phyloP scores from a whole-genome alignment of 306 rosid genomes.

The Luffa aegyptiaca region DNA sequence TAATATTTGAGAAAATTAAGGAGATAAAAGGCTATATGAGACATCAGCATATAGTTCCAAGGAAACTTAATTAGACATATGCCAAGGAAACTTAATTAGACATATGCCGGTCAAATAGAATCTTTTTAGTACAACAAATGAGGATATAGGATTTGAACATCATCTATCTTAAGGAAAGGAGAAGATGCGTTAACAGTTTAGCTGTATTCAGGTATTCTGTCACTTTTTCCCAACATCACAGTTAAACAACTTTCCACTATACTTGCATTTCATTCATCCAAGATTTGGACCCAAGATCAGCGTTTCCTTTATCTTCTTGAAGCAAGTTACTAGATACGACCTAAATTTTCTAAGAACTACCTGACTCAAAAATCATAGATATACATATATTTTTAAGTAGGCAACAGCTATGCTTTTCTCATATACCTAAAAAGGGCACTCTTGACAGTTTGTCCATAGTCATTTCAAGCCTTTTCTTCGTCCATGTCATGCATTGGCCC shows the following conservation, averaged over 20 bases:
- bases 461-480: not conserved
- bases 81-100: not conserved
- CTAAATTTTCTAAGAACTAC: not conserved
- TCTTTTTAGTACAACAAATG: too few relatives aligned
- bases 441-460: not conserved
- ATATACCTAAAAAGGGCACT: not conserved
- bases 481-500: not conserved
- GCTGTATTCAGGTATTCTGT: not conserved
- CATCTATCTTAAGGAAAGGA: too few relatives aligned
- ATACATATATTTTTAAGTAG: not conserved
- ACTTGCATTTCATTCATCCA: not conserved
- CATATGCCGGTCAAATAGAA: not conserved
- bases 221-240: not conserved
- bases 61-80: not conserved
- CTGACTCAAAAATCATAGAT: not conserved
- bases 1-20: not conserved
- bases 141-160: too few relatives aligned
- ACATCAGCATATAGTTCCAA: not conserved
- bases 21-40: not conserved
- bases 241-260: not conserved
- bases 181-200: too few relatives aligned
- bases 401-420: not conserved
- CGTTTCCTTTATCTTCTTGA: not conserved
- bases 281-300: not conserved
- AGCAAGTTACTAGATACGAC: not conserved